A percentile compares a stretch with the other conserved stretches of the same genome.
phyloP scores from a whole-genome alignment of 2,329 filamentous ascomycete genomes.

The Helicocarpus griseus region DNA sequence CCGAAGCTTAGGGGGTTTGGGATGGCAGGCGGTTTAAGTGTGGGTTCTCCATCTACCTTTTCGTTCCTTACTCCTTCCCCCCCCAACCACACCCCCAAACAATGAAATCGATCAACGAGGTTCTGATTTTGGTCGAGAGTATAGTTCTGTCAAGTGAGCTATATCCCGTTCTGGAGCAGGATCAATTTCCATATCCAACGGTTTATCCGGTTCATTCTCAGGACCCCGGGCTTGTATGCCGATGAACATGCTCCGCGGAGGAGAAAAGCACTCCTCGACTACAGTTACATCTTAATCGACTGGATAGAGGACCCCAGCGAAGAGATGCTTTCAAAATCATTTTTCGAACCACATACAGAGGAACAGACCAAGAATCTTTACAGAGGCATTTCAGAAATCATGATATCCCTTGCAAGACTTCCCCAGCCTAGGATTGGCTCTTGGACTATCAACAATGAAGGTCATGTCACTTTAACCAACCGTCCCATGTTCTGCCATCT shows the following conservation, averaged over 20 bases:
- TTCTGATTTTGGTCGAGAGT: conserved; percentile 1
- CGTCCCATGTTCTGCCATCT: conserved; percentile 15
- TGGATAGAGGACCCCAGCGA: conserved; percentile 7
- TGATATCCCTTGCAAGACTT: conserved; percentile 11
- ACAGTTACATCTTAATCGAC: conserved; percentile 12
- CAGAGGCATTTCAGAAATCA: conserved; percentile 10
- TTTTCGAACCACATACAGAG: conserved; percentile 8
- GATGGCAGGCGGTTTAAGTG: conserved; percentile 14
- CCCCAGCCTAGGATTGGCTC: conserved; percentile 15
- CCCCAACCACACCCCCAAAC: no score
- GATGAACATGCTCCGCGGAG: conserved; percentile 7
- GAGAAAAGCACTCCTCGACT: conserved; percentile 4
- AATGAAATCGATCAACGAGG: neutral
- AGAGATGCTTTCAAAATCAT: conserved; percentile 6
- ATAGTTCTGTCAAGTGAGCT: conserved; percentile 9
- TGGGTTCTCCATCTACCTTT: conserved; percentile 8
- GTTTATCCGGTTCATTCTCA: conserved; percentile 1
- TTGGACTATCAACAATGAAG: conserved; percentile 16
- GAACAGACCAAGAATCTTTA: conserved; percentile 13
- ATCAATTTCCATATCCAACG: conserved; percentile 8
- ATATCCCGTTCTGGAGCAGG: conserved; percentile 7
- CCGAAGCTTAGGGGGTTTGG: conserved; percentile 16
- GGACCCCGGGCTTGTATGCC: neutral
- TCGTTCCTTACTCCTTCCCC: no score
- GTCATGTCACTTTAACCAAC: conserved; percentile 14